Evolutionary conservation across 768 basidiomycete genomes (phyloP).

Genomic region (Panaeolus cyanescens): DNA sequence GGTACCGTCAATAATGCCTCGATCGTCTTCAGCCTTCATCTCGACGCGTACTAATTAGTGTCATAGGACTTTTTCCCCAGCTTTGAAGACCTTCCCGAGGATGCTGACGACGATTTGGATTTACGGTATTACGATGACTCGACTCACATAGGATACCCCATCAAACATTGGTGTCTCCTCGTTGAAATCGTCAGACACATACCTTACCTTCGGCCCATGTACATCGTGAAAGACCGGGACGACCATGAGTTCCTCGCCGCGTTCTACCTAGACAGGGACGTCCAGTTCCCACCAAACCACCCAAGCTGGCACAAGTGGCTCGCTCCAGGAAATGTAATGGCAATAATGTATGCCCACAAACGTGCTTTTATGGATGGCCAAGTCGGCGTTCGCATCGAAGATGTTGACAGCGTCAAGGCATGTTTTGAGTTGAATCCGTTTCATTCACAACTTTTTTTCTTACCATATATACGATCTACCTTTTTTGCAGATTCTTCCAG

Average conservation of each 20-base stretch:
- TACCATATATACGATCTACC: background rate
- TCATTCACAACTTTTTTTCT: background rate
- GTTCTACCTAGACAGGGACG: slow-evolving; percentile 22
- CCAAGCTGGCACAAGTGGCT: slow-evolving; percentile 10
- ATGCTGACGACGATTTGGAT: slow-evolving; percentile 16
- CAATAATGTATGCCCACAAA: slow-evolving; percentile 28
- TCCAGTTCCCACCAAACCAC: slow-evolving; percentile 1
- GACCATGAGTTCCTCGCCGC: slow-evolving; percentile 20
- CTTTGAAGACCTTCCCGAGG: slow-evolving; percentile 23
- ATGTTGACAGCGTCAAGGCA: slow-evolving; percentile 24
- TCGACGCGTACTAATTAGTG: background rate
- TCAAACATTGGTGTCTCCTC: slow-evolving; percentile 33
- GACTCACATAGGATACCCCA: slow-evolving; percentile 14
- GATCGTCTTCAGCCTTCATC: background rate
- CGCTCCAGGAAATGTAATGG: slow-evolving; percentile 22
- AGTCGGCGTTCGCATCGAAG: slow-evolving; percentile 26
- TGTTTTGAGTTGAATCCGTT: background rate
- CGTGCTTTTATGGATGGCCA: slow-evolving; percentile 29
- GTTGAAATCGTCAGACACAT: slow-evolving; percentile 25
- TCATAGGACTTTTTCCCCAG: slow-evolving; percentile 24
- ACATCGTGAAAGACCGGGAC: slow-evolving; percentile 24
- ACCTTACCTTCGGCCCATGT: slow-evolving; percentile 22
- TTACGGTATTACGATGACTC: slow-evolving; percentile 14
- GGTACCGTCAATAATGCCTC: background rate
- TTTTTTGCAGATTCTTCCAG: slow-evolving; percentile 19